Conservation (phyloP, 768 basidiomycete species). For the Kwoniella bestiolae region DNA sequence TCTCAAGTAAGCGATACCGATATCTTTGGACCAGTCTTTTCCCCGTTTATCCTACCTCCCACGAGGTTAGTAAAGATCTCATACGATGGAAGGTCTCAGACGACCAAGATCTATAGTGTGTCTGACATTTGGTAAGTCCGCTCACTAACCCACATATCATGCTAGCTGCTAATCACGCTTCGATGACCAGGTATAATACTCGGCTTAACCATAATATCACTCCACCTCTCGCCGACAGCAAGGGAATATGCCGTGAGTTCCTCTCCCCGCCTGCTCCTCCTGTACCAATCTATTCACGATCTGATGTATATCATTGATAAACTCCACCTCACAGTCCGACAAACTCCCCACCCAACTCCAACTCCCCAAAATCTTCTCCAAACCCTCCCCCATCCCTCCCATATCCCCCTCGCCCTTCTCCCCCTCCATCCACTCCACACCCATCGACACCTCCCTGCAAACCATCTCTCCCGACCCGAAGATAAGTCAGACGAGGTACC, state of each 20-base stretch:
- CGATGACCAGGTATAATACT: conserved; percentile 5
- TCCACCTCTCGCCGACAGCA: conserved; percentile 4
- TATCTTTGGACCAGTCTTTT: no score
- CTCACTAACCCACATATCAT: no score
- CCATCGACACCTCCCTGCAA: neutral
- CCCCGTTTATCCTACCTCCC: no score
- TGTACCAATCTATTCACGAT: neutral
- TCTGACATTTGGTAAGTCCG: neutral
- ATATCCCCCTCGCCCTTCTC: conserved; percentile 2
- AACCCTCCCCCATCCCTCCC: neutral
- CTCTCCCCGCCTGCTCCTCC: no score
- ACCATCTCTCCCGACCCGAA: conserved; percentile 14
- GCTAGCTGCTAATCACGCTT: no score
- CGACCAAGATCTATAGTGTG: neutral
- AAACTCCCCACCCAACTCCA: neutral
- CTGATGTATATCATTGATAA: neutral
- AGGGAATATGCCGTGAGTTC: conserved; percentile 1
- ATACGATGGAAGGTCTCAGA: neutral
- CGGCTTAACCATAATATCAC: neutral
- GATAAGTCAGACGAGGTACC: conserved; percentile 10
- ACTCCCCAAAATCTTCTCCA: conserved; percentile 7
- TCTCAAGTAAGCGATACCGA: no score
- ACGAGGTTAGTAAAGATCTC: neutral
- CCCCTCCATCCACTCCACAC: conserved; percentile 4
- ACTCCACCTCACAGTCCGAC: neutral